Evolutionary conservation across 805 yeast genomes (phyloP).

Genomic region (Nakazawaea ernobii): DNA sequence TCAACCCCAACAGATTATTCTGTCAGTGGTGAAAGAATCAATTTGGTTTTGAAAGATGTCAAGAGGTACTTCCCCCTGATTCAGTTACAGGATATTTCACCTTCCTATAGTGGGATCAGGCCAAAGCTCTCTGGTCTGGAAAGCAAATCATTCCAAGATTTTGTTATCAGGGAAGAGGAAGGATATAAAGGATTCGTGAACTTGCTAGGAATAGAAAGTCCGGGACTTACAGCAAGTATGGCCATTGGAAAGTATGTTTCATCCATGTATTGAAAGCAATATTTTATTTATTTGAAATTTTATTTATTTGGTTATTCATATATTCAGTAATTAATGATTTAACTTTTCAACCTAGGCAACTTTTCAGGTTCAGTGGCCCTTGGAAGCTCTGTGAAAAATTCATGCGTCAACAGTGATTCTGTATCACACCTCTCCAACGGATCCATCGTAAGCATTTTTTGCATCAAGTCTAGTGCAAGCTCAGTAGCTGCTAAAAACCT

Average conservation of each 20-base stretch:
- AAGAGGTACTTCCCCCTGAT: constrained; percentile 59
- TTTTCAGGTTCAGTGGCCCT: constrained; percentile 63
- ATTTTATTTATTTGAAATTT: too few species aligned
- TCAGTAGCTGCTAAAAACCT: constrained; percentile 91
- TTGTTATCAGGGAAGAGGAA: constrained; percentile 61
- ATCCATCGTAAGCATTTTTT: constrained; percentile 66
- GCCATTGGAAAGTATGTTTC: constrained; percentile 76
- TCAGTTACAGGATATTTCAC: constrained; percentile 42
- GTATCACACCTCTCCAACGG: constrained; percentile 72
- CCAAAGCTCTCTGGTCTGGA: constrained; percentile 61
- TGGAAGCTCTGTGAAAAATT: constrained; percentile 70
- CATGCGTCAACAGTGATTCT: constrained; percentile 55
- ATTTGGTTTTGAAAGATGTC: constrained; percentile 54
- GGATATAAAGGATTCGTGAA: constrained; percentile 78
- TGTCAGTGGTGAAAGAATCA: constrained; percentile 43
- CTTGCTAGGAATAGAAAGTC: constrained; percentile 81
- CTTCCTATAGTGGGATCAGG: constrained; percentile 77
- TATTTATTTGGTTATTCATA: too few species aligned
- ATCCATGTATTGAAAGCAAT: not conserved
- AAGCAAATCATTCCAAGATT: constrained; percentile 55
- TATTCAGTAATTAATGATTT: constrained; percentile 5
- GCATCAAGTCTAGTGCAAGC: constrained; percentile 69
- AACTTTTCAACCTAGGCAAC: constrained; percentile 41
- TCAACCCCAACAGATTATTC: constrained; percentile 39
- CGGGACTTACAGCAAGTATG: constrained; percentile 79